Conservation (phyloP, 805 yeast species). For the Pichia californica region DNA sequence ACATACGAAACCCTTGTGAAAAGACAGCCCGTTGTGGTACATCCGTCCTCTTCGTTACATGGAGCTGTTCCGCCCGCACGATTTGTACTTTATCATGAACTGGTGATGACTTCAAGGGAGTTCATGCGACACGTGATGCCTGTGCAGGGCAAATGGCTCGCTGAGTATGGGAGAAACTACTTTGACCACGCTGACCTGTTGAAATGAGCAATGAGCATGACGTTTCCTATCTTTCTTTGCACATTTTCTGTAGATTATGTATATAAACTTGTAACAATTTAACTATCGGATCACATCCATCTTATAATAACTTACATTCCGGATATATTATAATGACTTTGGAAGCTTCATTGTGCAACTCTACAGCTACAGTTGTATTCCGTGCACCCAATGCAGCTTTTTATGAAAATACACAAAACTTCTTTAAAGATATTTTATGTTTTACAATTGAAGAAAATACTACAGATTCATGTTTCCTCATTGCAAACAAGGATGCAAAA, state of each 20-base stretch:
- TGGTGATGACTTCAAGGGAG: constrained; percentile 80
- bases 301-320: background rate
- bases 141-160: constrained; percentile 64
- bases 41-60: constrained; percentile 76
- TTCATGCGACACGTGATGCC: constrained; percentile 80
- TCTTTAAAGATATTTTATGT: constrained; percentile 47
- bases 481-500: background rate
- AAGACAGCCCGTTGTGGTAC: constrained; percentile 69
- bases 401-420: constrained; percentile 42
- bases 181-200: no score
- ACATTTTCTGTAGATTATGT: no score
- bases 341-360: background rate
- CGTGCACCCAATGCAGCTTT: constrained; percentile 44
- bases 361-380: constrained; percentile 32
- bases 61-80: constrained; percentile 66
- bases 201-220: no score
- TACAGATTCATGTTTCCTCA: background rate
- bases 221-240: no score
- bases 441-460: constrained; percentile 23
- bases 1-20: constrained; percentile 60
- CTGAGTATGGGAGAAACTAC: constrained; percentile 67
- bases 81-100: constrained; percentile 70
- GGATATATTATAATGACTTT: background rate
- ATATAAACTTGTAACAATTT: background rate
- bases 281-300: no score